Evolutionary conservation across 306 rosid genomes (phyloP).

Genomic region (Mimosa bimucronata): DNA sequence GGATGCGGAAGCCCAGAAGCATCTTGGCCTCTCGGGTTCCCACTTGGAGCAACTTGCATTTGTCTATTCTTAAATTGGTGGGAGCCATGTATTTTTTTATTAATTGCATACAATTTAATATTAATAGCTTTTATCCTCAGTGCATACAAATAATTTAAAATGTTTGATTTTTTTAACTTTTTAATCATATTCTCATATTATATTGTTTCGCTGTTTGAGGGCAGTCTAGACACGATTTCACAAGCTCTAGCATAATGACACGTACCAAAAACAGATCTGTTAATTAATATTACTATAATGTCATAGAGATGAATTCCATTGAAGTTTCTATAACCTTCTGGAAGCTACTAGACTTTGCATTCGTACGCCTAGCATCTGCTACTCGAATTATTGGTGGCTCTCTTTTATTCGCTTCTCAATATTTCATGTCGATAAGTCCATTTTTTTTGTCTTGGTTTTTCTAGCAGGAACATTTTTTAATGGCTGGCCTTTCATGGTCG

Average conservation of each 20-base stretch:
- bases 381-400: constrained; percentile 28
- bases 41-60: constrained; percentile 5
- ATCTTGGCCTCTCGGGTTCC: constrained; percentile 6
- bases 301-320: neutral
- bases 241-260: neutral
- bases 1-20: constrained; percentile 20
- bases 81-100: neutral
- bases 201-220: neutral
- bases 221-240: neutral
- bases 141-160: neutral
- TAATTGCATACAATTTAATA: neutral
- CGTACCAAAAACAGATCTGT: neutral
- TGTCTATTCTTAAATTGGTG: neutral
- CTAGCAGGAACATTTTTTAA: neutral
- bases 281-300: neutral
- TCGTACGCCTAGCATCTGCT: neutral
- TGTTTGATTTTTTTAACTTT: neutral
- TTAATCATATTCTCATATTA: neutral
- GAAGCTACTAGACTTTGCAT: constrained; percentile 33
- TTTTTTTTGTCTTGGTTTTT: neutral
- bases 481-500: constrained; percentile 1
- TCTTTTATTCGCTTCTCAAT: neutral
- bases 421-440: neutral
- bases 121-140: neutral
- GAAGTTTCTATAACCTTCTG: constrained; percentile 31